Evolutionary conservation across 1,284 basidiomycete genomes (phyloP), one percentile per base, ranked within the genome.

Genomic region (Psilocybe mexicana): DNA sequence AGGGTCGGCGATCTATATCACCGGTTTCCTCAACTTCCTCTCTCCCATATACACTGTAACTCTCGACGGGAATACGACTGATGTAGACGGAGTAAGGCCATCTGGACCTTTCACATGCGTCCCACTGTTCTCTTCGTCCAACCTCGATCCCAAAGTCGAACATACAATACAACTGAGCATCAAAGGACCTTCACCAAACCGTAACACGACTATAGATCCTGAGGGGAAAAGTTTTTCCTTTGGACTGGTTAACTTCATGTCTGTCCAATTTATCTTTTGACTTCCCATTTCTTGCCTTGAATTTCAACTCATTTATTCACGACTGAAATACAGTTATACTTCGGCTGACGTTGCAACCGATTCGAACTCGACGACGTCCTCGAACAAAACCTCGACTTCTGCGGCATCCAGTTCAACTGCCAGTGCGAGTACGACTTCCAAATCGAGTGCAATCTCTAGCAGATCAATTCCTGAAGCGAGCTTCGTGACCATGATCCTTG

Each of bases 1-100:
- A 63, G 62, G 62, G 18, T 61, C 57, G 14, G 62, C 57, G 6
- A 63, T 63, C 7, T 63, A 60, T 30, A 52, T 63, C 6, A 63
- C 56, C 25, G 57, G 59, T 3, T 36, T 57, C 10, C 52, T 60
- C 18, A 35, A 48, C 40, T 30, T 36, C 14, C 28, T 58, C 14
- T 61, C 62, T 11, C 62, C 62, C 6, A 14, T 63, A 12, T 63
- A 54, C 43, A 61, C 59, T 14, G 55, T 63, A 11, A 61, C 52
- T 6, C 53, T 63, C 40, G 62, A 63, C 45, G 62, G 57, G 1
- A 43, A 44, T 5, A 14, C 62, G 12, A 56, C 42, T 6, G 60
- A 61, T 33, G 54, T 61, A 6, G 60, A 63, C 36, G 60, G 60
- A 7, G 52, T 55, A 11, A 28, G 58, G 2, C 14, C 28, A n/a